Evolutionary conservation across 2,329 filamentous ascomycete genomes (phyloP).

Genomic region (Acrocalymma vagum): DNA sequence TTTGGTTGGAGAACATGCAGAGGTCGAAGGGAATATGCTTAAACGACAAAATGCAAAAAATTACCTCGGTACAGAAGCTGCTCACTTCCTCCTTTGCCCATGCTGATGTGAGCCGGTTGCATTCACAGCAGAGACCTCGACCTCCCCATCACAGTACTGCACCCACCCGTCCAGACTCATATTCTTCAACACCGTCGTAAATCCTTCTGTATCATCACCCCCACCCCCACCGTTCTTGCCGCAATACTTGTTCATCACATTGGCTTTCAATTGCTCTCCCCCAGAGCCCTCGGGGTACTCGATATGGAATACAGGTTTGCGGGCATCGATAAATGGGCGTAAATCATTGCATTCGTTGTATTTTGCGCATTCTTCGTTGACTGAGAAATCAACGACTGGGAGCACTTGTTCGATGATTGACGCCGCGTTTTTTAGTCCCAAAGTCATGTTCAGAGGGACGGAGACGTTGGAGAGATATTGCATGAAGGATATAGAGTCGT

Average conservation of each 20-base stretch:
- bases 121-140: constrained; percentile 31
- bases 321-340: constrained; percentile 63
- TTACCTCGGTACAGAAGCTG: too few species aligned
- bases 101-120: constrained; percentile 9
- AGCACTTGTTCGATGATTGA: constrained; percentile 64
- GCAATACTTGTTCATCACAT: constrained; percentile 52
- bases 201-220: constrained; percentile 58
- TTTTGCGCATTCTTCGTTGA: constrained; percentile 75
- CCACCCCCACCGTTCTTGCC: constrained; percentile 40
- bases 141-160: constrained; percentile 59
- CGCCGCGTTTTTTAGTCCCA: constrained; percentile 75
- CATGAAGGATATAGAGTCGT: constrained; percentile 67
- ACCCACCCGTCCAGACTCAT: constrained; percentile 71
- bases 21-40: too few species aligned
- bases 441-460: constrained; percentile 62
- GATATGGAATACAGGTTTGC: constrained; percentile 77
- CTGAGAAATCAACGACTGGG: constrained; percentile 67
- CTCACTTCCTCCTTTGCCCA: background rate
- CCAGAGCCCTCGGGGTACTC: constrained; percentile 69
- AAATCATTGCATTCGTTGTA: constrained; percentile 68
- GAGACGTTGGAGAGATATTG: constrained; percentile 67
- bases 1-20: too few species aligned
- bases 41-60: too few species aligned
- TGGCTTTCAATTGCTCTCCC: constrained; percentile 36
- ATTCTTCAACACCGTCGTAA: constrained; percentile 73